phyloP scores from a whole-genome alignment of 2,329 filamentous ascomycete genomes.

The Ceratocystis lukuohia region DNA sequence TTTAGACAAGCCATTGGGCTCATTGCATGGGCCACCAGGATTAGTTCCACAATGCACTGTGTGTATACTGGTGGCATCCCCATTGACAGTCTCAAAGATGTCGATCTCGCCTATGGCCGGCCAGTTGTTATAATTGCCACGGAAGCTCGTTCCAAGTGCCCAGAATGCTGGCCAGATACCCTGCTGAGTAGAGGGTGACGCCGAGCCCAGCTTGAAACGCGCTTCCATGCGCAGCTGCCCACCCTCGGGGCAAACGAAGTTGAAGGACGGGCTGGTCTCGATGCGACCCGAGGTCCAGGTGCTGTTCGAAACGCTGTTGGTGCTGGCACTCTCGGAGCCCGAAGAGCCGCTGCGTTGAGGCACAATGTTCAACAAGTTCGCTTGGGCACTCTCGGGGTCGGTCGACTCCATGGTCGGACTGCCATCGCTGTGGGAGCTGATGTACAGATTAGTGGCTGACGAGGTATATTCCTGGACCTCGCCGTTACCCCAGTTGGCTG shows the following conservation, averaged over 20 bases:
- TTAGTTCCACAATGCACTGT: slow-evolving; percentile 32
- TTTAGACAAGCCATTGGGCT: slow-evolving; percentile 28
- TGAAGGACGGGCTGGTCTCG: slow-evolving; percentile 28
- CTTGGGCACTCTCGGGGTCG: not conserved
- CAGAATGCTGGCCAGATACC: slow-evolving; percentile 38
- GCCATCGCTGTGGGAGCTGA: slow-evolving; percentile 24
- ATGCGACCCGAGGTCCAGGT: slow-evolving; percentile 35
- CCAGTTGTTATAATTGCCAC: slow-evolving; percentile 31
- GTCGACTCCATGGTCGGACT: not conserved
- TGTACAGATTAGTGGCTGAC: slow-evolving; percentile 29
- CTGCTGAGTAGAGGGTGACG: slow-evolving; percentile 23
- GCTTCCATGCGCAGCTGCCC: slow-evolving; percentile 30
- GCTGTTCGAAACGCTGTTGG: slow-evolving; percentile 21
- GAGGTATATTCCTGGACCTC: slow-evolving; percentile 36
- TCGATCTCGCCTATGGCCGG: slow-evolving; percentile 34
- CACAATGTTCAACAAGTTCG: slow-evolving; percentile 15
- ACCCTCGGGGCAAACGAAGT: slow-evolving; percentile 27
- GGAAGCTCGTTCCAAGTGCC: slow-evolving; percentile 31
- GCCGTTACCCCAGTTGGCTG: slow-evolving; percentile 36
- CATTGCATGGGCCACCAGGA: slow-evolving; percentile 31
- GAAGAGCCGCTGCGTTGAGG: slow-evolving; percentile 9
- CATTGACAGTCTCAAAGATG: slow-evolving; percentile 33
- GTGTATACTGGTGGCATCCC: slow-evolving; percentile 26
- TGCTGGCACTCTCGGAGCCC: not conserved
- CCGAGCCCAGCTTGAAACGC: slow-evolving; percentile 28